A percentile compares a stretch with the other conserved stretches of the same genome.
Evolutionary conservation across 306 rosid genomes (phyloP).

Genomic region (Trifolium fragiferum): DNA sequence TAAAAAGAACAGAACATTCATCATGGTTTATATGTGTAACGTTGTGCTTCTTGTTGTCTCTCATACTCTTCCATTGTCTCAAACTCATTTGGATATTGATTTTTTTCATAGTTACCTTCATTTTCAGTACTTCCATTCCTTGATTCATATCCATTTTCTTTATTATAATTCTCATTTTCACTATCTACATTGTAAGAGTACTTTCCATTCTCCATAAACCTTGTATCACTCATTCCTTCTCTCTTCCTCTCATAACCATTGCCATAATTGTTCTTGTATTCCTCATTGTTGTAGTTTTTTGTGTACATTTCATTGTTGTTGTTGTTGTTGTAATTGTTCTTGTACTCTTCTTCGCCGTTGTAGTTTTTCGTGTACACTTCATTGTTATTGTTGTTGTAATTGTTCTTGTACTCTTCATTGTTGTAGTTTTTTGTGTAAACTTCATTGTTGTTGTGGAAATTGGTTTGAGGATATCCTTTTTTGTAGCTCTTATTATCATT

Average conservation of each 20-base stretch:
- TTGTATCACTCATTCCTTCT: constrained; percentile 88
- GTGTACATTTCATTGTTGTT: constrained; percentile 26
- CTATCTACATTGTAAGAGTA: constrained; percentile 43
- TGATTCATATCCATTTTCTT: constrained; percentile 46
- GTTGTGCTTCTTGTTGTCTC: constrained; percentile 62
- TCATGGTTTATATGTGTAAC: constrained; percentile 53
- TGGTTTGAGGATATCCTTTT: constrained; percentile 43
- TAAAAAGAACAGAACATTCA: constrained; percentile 23
- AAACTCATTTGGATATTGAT: constrained; percentile 56
- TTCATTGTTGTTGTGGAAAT: constrained; percentile 39
- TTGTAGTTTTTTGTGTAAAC: constrained; percentile 8
- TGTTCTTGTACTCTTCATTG: constrained; percentile 33
- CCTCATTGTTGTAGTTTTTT: constrained; percentile 36
- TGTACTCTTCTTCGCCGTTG: constrained; percentile 34
- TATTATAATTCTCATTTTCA: constrained; percentile 43
- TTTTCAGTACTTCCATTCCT: constrained; percentile 47
- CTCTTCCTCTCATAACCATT: constrained; percentile 49
- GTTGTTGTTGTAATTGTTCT: background rate
- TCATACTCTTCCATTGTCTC: constrained; percentile 84
- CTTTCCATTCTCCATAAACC: constrained; percentile 68
- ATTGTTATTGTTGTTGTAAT: background rate
- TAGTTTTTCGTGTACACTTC: constrained; percentile 28
- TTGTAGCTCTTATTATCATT: constrained; percentile 41
- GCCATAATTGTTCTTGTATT: constrained; percentile 16
- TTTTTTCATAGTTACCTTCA: constrained; percentile 40